Percentiles rank a stretch among this genome's conserved stretches.
Evolutionary conservation across 441 rosid genomes (phyloP).

Genomic region (Jatropha multifida): DNA sequence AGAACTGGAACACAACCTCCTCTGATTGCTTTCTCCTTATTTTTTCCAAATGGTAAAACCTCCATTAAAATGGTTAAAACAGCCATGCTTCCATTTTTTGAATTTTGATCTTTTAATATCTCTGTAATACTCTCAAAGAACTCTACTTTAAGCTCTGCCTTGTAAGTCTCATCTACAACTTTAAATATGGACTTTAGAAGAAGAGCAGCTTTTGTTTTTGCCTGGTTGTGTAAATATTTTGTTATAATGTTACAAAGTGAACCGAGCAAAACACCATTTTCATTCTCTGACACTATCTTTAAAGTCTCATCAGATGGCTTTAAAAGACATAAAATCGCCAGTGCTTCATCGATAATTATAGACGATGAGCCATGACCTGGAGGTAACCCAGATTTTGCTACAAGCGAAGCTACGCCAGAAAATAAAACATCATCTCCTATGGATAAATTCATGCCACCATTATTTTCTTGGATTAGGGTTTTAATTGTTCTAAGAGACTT

Average conservation of each 20-base stretch:
- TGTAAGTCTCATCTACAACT: conserved; percentile 23
- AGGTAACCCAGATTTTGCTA: conserved; percentile 1
- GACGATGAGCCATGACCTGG: not conserved
- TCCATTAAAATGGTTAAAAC: conserved; percentile 22
- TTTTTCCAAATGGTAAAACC: conserved; percentile 20
- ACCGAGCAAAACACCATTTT: conserved; percentile 16
- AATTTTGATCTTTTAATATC: conserved; percentile 30
- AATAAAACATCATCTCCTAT: conserved; percentile 16
- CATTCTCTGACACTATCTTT: conserved; percentile 20
- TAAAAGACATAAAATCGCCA: conserved; percentile 24
- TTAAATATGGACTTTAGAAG: conserved; percentile 25
- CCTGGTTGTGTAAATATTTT: conserved; percentile 8
- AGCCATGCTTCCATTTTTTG: conserved; percentile 21
- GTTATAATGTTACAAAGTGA: conserved; percentile 22
- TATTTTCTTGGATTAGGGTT: conserved; percentile 14
- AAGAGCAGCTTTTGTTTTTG: conserved; percentile 18
- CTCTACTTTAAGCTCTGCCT: conserved; percentile 19
- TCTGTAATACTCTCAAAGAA: conserved; percentile 23
- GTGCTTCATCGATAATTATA: conserved; percentile 15
- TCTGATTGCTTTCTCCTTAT: conserved; percentile 22
- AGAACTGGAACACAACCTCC: conserved; percentile 23
- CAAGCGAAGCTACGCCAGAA: conserved; percentile 16
- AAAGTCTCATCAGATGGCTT: conserved; percentile 23
- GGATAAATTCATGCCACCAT: not conserved
- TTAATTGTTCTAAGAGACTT: conserved; percentile 24